A percentile compares a stretch with the other conserved stretches of the same genome.
phyloP scores from a whole-genome alignment of 192 early-diverging fungal species.

The Coemansia sp. region DNA sequence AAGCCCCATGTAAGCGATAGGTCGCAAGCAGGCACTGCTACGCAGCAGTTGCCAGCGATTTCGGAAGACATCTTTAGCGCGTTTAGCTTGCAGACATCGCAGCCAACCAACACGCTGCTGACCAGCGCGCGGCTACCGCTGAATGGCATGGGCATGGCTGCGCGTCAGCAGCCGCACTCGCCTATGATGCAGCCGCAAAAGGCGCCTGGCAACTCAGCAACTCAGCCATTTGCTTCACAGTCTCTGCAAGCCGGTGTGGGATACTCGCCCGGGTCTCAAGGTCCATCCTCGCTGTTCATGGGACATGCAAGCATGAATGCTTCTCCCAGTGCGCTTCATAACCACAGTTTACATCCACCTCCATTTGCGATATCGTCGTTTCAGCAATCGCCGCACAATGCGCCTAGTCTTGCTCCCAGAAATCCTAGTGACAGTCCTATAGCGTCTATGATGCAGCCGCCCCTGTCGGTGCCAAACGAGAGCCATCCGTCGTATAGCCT shows the following conservation, averaged over 20 bases:
- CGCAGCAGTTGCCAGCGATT: conserved; percentile 21
- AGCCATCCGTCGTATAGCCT: conserved; percentile 1
- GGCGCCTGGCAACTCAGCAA: background rate
- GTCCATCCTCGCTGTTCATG: conserved; percentile 25
- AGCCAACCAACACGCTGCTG: conserved; percentile 9
- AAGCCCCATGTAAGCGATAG: background rate
- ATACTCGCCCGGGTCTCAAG: conserved; percentile 7
- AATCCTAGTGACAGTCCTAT: conserved; percentile 11
- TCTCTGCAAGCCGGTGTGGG: conserved; percentile 2
- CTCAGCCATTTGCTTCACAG: conserved; percentile 18
- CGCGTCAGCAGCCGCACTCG: conserved; percentile 18
- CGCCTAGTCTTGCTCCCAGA: conserved; percentile 6
- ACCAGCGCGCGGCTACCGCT: conserved; percentile 2
- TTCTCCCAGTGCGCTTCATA: background rate
- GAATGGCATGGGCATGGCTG: conserved; percentile 7
- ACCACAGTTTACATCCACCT: background rate
- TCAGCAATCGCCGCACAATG: conserved; percentile 17
- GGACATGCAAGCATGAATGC: conserved; percentile 6
- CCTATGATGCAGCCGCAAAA: conserved; percentile 29
- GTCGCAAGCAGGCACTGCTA: conserved; percentile 2
- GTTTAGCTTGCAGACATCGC: conserved; percentile 20
- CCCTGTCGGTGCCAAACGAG: conserved; percentile 1
- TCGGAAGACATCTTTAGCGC: conserved; percentile 33
- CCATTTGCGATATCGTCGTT: conserved; percentile 24
- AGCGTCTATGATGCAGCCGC: conserved; percentile 2